Base-by-base conservation (phyloP, 257 asterid species). In the Rhazya stricta region DNA sequence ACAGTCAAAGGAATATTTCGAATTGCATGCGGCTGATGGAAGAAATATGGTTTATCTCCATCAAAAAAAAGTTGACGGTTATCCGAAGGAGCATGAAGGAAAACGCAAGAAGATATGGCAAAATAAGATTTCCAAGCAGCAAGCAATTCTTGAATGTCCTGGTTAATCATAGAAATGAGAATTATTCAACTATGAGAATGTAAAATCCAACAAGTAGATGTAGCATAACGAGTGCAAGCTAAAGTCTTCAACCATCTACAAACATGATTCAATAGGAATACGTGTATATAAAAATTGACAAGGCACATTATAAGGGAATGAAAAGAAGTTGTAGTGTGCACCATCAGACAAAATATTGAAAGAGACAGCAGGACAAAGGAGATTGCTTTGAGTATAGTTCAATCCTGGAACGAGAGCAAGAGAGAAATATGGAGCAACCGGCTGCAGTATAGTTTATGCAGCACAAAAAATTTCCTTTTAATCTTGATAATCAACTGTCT, bases 81-180 rank as follows among this genome's bases (percentile, higher is more conserved):
- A 84, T 81, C 74, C 67, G 97, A 91, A 71, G 98, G 97, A 56
- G 97, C 96, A 54, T 79, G 79, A 78, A 90, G 78, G 75, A 92
- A 94, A 66, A 94, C 77, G 81, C 92, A 82, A 58, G 92, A 85
- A 27, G 97, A 91, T 76, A 48, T 78, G 27, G 89, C 84, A 71
- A 94, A 89, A 82, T 90, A 87, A 73, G 89, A 84, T 83, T 89
- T 90, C 99, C 99, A 94, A 32, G 83, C 81, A 39, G 90, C 79
- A 81, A 94, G 89, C 68, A 94, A 73, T 58, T 90, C 99, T 77
- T 84, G 97, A 69, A 94, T 83, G 63, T 94, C 97, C 99, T 94
- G 90, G 80, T 80, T 32, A 42, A 83, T 76, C 60, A 63, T 50
- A 73, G 69, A 74, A 80, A 67, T 15, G 32, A 75, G 74, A 66